Conservation (phyloP, 139 green algal species). For the Chlorella sorokiniana region DNA sequence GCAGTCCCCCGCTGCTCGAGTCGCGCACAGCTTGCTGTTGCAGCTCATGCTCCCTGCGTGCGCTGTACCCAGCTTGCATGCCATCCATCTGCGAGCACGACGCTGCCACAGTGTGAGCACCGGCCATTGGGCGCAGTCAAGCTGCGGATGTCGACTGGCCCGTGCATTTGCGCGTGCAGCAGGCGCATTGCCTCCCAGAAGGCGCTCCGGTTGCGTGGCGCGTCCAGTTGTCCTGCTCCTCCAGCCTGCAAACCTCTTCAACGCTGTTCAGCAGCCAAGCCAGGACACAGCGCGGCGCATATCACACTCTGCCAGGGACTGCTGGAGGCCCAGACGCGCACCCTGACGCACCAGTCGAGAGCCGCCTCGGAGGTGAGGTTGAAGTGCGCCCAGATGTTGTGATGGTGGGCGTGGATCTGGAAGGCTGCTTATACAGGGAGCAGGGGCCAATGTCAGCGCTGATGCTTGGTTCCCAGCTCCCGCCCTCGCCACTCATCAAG, state of each 20-base stretch:
- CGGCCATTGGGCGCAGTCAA: background rate
- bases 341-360: slow-evolving; percentile 12
- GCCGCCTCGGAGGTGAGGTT: background rate
- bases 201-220: background rate
- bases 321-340: background rate
- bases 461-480: slow-evolving; percentile 27
- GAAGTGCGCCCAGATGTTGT: slow-evolving; percentile 18
- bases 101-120: background rate
- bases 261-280: background rate
- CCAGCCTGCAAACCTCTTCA: slow-evolving; percentile 42
- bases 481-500: too few species aligned
- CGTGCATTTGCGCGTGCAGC: slow-evolving; percentile 55
- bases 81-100: slow-evolving; percentile 42
- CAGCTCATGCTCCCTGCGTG: background rate
- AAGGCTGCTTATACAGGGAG: background rate
- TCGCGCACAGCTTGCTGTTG: background rate
- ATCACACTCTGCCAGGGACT: too few species aligned
- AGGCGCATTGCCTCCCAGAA: slow-evolving; percentile 53
- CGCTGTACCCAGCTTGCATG: slow-evolving; percentile 59
- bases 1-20: background rate
- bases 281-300: too few species aligned
- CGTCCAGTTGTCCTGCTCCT: slow-evolving; percentile 54
- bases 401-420: slow-evolving; percentile 15
- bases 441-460: background rate
- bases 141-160: background rate